These are phyloP conservation scores for Parastagonospora avenae DNA, from an alignment of 2,329 filamentous ascomycete genomes.

Conservation along the genomic window DNA sequence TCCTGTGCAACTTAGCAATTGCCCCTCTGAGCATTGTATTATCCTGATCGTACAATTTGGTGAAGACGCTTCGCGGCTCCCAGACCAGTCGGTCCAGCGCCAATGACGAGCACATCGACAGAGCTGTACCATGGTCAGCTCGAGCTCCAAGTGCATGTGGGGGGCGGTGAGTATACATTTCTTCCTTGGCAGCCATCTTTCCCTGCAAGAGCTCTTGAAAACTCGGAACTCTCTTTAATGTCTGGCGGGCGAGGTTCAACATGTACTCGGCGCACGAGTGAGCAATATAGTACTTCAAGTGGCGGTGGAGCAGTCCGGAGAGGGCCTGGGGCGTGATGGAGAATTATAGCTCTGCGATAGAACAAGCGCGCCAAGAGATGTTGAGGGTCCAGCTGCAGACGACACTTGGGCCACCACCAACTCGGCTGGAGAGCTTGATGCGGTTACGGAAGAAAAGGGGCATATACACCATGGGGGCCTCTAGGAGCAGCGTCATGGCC, in stretches of 20 bases:
- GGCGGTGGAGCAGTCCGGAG: slow-evolving; percentile 21
- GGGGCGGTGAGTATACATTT: slow-evolving; percentile 48
- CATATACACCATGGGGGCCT: slow-evolving; percentile 1
- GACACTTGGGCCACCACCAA: not conserved
- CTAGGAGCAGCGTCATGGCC: slow-evolving; percentile 7
- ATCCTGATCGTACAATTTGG: slow-evolving; percentile 74
- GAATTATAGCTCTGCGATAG: slow-evolving; percentile 33
- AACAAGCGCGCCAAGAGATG: slow-evolving; percentile 34
- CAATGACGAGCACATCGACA: slow-evolving; percentile 97
- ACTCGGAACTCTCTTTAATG: slow-evolving; percentile 49
- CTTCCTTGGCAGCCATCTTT: slow-evolving; percentile 48
- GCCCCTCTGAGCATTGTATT: slow-evolving; percentile 8
- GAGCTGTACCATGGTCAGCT: slow-evolving; percentile 61
- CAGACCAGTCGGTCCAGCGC: slow-evolving; percentile 94
- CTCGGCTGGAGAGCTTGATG: slow-evolving; percentile 11
- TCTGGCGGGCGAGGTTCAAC: slow-evolving; percentile 46
- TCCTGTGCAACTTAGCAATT: slow-evolving; percentile 62
- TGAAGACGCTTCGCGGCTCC: slow-evolving; percentile 97
- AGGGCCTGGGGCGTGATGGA: slow-evolving; percentile 22
- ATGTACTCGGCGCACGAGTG: slow-evolving; percentile 37
- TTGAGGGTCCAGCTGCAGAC: slow-evolving; percentile 17
- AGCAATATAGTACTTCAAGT: slow-evolving; percentile 17
- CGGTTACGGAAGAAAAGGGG: slow-evolving; percentile 31
- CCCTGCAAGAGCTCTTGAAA: slow-evolving; percentile 49
- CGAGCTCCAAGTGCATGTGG: slow-evolving; percentile 7